A percentile compares a stretch with the other conserved stretches of the same genome.
Evolutionary conservation across 2,329 filamentous ascomycete genomes (phyloP).

Genomic region (Cladosporium sp.): DNA sequence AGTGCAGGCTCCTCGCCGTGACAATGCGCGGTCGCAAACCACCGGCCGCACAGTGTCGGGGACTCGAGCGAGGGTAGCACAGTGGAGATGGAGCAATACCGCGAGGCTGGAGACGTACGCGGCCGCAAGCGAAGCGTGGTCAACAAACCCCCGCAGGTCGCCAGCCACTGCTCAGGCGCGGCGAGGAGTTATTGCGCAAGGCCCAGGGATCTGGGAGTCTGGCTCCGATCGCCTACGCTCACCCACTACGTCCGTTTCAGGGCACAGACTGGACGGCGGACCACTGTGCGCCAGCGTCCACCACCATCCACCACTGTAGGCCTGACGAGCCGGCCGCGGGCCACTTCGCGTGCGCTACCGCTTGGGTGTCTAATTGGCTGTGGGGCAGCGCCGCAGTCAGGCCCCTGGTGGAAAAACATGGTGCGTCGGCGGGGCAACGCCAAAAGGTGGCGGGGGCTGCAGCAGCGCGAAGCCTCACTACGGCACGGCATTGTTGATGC

Average conservation of each 20-base stretch:
- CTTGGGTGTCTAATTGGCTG: constrained; percentile 9
- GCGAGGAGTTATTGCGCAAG: constrained; percentile 8
- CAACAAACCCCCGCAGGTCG: constrained; percentile 10
- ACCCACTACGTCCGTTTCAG: constrained; percentile 1
- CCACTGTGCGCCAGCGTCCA: too few species aligned
- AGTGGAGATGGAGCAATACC: constrained; percentile 7
- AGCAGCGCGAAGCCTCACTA: background rate
- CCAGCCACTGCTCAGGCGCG: constrained; percentile 4
- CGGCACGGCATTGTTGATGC: background rate
- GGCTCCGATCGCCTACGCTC: constrained; percentile 7
- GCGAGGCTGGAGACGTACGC: constrained; percentile 10
- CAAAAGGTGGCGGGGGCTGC: background rate
- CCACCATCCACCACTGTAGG: background rate
- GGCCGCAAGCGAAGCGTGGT: constrained; percentile 6
- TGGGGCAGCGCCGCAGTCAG: background rate
- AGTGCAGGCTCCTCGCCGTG: background rate
- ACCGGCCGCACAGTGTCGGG: background rate
- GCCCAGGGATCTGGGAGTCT: constrained; percentile 3
- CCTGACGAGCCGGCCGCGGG: constrained; percentile 7
- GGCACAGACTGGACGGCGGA: background rate
- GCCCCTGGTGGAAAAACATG: background rate
- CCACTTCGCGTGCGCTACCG: constrained; percentile 4
- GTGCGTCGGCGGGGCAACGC: constrained; percentile 5
- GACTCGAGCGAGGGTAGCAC: background rate
- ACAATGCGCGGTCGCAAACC: constrained; percentile 3